Base-by-base conservation (phyloP, 2,329 filamentous ascomycete species). In the Alternaria gansuensis region DNA sequence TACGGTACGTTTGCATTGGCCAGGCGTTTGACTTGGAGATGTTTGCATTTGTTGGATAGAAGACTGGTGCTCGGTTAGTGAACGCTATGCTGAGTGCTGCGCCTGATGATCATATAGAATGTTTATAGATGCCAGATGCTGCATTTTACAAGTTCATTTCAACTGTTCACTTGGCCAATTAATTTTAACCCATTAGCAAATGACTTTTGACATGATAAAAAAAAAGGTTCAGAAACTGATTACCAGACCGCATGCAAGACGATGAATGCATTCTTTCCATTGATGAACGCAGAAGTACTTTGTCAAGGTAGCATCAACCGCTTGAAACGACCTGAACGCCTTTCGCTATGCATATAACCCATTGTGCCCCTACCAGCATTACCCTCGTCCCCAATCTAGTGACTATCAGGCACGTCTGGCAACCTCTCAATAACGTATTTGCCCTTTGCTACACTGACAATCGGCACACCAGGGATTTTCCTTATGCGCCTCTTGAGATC, bases 361-460 rank as follows among this genome's bases (percentile, higher is more conserved):
- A 24, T 34, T 34, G 2, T n/a, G 21, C 13, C 44, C 44, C 36
- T 50, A 28, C 24, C 24, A 8, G 17, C 23, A 48, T 21, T 9
- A 64, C 40, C 54, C 28, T 28, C 8, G 14, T 26, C 23, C 7
- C 1, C 17, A 17, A 28, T 28, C 66, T 48, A 74, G 37, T 68
- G 41, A 45, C 71, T 87, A 67, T 93, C 89, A 33, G 91, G 91
- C 36, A 91, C 92, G 78, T 93, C 91, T 5, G 93, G 93, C 63
- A 97, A 79, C 70, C 93, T 87, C 83, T 98, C 95, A 72, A 99
- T 95, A 46, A 94, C 89, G 79, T 97, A 98, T 79, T 97, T 97
- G 44, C 91, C 92, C 72, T 91, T 86, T 5, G 90, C 91, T 28
- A 95, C 92, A 72, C 88, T 92, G 83, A 97, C 85, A 68, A 91